Evolutionary conservation across 2,329 filamentous ascomycete genomes (phyloP).

Genomic region (Diaporthe velutina): DNA sequence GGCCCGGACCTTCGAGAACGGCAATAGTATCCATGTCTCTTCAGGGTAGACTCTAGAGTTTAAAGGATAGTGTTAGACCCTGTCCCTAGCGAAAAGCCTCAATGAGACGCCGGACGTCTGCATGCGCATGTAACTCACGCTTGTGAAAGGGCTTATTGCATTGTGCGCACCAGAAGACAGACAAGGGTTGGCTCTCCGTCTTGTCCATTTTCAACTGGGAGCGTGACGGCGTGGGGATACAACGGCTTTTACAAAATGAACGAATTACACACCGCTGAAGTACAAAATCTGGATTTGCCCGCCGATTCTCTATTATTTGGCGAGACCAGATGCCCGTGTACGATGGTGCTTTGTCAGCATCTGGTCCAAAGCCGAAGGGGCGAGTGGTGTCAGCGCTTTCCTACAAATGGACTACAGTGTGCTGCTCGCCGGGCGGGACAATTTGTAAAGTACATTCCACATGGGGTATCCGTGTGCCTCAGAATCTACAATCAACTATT

Average conservation of each 20-base stretch:
- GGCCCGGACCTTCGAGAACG: not conserved
- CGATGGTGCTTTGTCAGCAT: not conserved
- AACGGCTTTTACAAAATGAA: not conserved
- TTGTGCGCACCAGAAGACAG: not conserved
- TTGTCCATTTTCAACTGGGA: not conserved
- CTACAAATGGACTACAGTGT: not conserved
- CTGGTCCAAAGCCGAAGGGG: not conserved
- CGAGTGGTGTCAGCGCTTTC: not conserved
- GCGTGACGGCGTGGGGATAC: not conserved
- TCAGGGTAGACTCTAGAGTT: constrained; percentile 1
- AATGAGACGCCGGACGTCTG: not conserved
- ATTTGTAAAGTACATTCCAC: not conserved
- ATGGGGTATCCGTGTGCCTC: not conserved
- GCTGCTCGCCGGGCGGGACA: not conserved
- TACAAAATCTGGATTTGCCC: not conserved
- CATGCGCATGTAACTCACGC: not conserved
- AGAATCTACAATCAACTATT: not conserved
- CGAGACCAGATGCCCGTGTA: not conserved
- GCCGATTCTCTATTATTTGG: not conserved
- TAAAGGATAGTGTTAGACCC: not conserved
- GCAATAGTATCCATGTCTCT: constrained; percentile 5
- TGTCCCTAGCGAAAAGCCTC: not conserved
- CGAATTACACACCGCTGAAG: not conserved
- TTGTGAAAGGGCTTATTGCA: constrained; percentile 5
- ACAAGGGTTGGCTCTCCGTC: not conserved